Percentiles rank a stretch among this genome's conserved stretches.
Evolutionary conservation across 2,329 filamentous ascomycete species (phyloP).

Genomic region (Ceratocystis colombiana): DNA sequence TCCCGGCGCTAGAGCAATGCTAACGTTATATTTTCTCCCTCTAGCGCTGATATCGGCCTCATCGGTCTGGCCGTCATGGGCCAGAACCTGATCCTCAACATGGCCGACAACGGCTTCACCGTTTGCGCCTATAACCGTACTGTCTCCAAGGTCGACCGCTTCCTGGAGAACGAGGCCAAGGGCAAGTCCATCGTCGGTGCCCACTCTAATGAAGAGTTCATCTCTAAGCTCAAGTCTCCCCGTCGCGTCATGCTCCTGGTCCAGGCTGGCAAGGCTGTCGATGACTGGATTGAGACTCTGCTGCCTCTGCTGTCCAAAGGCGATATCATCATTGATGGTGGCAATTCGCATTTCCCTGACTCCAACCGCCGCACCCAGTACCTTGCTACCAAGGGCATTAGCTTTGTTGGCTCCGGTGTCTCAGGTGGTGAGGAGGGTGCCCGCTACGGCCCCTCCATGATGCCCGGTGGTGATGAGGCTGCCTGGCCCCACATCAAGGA

Average conservation of each 20-base stretch:
- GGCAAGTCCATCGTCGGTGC: constrained; percentile 93
- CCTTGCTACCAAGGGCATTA: constrained; percentile 74
- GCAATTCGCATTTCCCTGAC: constrained; percentile 98
- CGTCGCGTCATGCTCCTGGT: constrained; percentile 97
- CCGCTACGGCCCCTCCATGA: constrained; percentile 90
- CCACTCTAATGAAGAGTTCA: constrained; percentile 87
- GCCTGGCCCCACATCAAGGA: constrained; percentile 99
- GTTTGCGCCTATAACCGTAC: constrained; percentile 98
- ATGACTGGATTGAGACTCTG: constrained; percentile 96
- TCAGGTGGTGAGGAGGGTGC: constrained; percentile 99
- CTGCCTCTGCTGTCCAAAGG: constrained; percentile 71
- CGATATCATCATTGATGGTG: constrained; percentile 98
- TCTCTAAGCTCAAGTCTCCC: constrained; percentile 92
- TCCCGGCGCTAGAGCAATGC: constrained; percentile 34
- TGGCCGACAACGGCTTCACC: constrained; percentile 86
- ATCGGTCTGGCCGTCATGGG: constrained; percentile 87
- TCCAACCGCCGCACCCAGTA: constrained; percentile 95
- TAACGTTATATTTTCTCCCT: constrained; percentile 38
- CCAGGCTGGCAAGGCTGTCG: constrained; percentile 94
- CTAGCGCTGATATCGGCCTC: constrained; percentile 79
- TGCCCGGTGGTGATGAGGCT: constrained; percentile 97
- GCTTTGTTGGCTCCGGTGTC: constrained; percentile 93
- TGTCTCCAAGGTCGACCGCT: constrained; percentile 92
- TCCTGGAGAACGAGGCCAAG: constrained; percentile 84
- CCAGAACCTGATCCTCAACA: constrained; percentile 84